Base-by-base conservation (phyloP, 768 basidiomycete genomes). In the Russula virescens region DNA sequence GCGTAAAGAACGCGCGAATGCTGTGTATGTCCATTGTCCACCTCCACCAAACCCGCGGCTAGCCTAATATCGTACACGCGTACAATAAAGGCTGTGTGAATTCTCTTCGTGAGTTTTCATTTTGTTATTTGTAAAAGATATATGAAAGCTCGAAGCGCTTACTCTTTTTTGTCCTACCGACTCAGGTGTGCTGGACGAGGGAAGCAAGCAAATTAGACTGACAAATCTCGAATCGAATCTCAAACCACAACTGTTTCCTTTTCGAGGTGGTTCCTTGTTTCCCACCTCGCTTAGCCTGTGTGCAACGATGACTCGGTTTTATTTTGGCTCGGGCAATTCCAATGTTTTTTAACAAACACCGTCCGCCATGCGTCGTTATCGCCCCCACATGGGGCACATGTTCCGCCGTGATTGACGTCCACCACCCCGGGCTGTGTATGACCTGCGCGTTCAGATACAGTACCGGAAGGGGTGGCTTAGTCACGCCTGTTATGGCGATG, bases 11-110 rank as follows among this genome's bases (percentile, higher is more conserved):
- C 40, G 55, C 58, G 59, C 25, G 62, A 63, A 60, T 14, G 35
- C 9, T 23, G 16, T 40, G 58, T 38, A 58, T 63, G 45, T 58
- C 42, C 34, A 16, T 49, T 65, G 54, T 58, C 61, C 69, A 62
- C 75, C 70, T 64, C 71, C 43, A 31, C 54, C 25, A 25, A 28
- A 23, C 59, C 45, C 16, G 23, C 60, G 43, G 23, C 43, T 31
- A 31, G 45, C 48, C 31, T 38, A 43, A 64, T 34, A 42, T 23
- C 43, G 28, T 2, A 55, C 43, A 55, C 25, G 54, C 23, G 46
- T 40, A 35, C 23, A 53, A 50, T 38, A 52, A 52, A 50, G 63
- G 58, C 63, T 64, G 63, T 63, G 62, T 51, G 45, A 47, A 40
- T 54, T 59, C 58, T 55, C 38, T 46, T 21, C 50, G 40, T 47